Base-by-base conservation (phyloP, 306 rosid species). In the Styphnolobium japonicum region DNA sequence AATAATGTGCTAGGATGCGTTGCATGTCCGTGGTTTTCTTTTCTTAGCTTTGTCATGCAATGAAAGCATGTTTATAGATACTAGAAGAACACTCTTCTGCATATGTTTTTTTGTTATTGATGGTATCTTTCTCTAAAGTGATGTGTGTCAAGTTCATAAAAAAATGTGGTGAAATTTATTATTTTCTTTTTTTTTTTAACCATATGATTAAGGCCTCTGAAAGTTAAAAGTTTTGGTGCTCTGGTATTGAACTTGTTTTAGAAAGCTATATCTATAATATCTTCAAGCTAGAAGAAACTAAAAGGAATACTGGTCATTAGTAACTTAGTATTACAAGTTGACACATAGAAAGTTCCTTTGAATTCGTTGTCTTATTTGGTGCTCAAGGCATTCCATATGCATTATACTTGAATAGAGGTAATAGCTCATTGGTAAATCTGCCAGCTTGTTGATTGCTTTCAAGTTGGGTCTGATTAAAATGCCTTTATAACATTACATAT, bases 241-340 rank as follows among this genome's bases (percentile, higher is more conserved):
- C 10, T 60, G 31, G 33, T 70, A 46, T 67, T 69, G 40, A 48
- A 36, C 48, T 7, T 70, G 46, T 21, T 51, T 79, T 60, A 52
- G 79, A 63, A 52, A 58, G 46, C 18, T 3, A n/a, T 43, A 29
- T 15, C 63, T 18, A 29, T 67, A 40, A 81, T 33, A 57, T 57
- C 40, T 67, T 74, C 51, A 56, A 43, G 71, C 21, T 34, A 57
- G 11, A 21, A 15, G 18, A 27, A 73, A 40, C 36, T 51, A 2
- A 29, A 70, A 4, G 16, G 25, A 19, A 33, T 45, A 75, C 29
- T 49, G 5, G 5, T 57, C 29, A 39, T 21, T 66, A 21, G 52
- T 58, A 45, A 56, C 22, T 58, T 57, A 33, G 49, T 76, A 45
- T 55, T 73, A 19, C 42, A 81, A 74, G 52, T 80, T 36, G 36